Evolutionary conservation across 768 basidiomycete species (phyloP).

Genomic region (Tremella mesenterica): DNA sequence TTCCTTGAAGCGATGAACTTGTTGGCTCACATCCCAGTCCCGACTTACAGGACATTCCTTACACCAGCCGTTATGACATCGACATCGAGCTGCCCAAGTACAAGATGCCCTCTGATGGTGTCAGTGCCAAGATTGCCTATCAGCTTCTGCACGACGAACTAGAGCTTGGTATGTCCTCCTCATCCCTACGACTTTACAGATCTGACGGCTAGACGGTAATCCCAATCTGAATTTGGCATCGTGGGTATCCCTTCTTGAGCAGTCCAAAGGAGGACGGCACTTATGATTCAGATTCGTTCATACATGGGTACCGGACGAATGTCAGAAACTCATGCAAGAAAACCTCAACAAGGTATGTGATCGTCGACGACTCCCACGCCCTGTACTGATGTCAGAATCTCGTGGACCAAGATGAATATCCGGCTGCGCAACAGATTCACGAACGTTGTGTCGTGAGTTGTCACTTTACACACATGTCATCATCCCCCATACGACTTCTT

Average conservation of each 20-base stretch:
- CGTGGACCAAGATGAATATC: conserved; percentile 64
- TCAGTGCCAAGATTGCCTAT: conserved; percentile 38
- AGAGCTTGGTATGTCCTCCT: conserved; percentile 42
- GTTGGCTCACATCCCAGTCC: conserved; percentile 8
- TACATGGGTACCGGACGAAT: conserved; percentile 50
- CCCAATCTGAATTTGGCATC: conserved; percentile 59
- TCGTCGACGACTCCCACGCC: not conserved
- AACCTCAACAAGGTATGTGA: conserved; percentile 52
- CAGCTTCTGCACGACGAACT: conserved; percentile 53
- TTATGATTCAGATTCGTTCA: conserved; percentile 52
- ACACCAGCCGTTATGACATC: conserved; percentile 31
- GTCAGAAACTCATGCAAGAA: conserved; percentile 53
- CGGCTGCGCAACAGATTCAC: conserved; percentile 43
- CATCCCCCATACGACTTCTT: conserved; percentile 37
- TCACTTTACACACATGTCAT: not conserved
- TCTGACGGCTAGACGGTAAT: conserved; percentile 42
- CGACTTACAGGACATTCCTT: conserved; percentile 37
- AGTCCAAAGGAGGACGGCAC: not conserved
- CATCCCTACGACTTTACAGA: not conserved
- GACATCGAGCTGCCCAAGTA: conserved; percentile 38
- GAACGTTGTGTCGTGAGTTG: conserved; percentile 38
- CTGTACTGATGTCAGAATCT: conserved; percentile 47
- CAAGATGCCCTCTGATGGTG: conserved; percentile 29
- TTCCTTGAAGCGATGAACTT: not conserved
- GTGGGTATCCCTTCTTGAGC: not conserved